Percentiles rank a stretch among this genome's conserved stretches.
Conservation (phyloP, 2,329 filamentous ascomycete species). For the Exophiala spinifera region DNA sequence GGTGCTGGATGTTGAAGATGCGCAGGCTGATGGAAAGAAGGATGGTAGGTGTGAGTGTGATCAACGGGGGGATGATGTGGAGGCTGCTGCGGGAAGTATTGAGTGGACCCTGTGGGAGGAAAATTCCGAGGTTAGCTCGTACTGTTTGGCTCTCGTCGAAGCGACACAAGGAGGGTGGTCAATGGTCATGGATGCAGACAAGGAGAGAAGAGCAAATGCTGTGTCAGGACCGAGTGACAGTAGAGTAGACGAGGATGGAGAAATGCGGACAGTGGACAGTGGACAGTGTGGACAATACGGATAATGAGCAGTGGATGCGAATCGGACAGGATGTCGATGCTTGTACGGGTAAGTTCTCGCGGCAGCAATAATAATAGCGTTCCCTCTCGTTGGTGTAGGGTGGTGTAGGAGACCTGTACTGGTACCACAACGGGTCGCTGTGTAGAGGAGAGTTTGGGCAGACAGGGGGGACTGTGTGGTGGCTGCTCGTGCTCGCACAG, state of each 20-base stretch:
- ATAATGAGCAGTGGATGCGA: background rate
- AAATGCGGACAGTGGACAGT: slow-evolving; percentile 3
- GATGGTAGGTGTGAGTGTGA: slow-evolving; percentile 11
- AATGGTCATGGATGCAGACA: background rate
- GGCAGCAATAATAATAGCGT: too few relatives aligned
- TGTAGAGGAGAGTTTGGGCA: too few relatives aligned
- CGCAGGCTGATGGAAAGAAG: background rate
- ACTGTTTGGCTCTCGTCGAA: slow-evolving; percentile 1
- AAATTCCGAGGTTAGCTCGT: slow-evolving; percentile 10
- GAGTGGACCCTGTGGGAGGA: slow-evolving; percentile 13
- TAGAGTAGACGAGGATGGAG: background rate
- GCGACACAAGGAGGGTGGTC: background rate
- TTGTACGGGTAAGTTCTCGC: background rate
- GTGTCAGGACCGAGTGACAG: too few relatives aligned
- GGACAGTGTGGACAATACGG: background rate
- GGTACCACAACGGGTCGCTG: too few relatives aligned
- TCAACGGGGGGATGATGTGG: slow-evolving; percentile 19
- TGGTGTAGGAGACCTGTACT: too few relatives aligned
- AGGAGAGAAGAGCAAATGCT: background rate
- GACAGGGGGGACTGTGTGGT: too few relatives aligned
- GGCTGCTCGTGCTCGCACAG: too few relatives aligned
- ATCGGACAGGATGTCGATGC: background rate
- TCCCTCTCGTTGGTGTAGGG: too few relatives aligned
- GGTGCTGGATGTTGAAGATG: slow-evolving; percentile 1
- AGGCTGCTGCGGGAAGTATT: slow-evolving; percentile 13